Base-by-base conservation (phyloP, 768 basidiomycete species). In the Hygrocybe punicea region DNA sequence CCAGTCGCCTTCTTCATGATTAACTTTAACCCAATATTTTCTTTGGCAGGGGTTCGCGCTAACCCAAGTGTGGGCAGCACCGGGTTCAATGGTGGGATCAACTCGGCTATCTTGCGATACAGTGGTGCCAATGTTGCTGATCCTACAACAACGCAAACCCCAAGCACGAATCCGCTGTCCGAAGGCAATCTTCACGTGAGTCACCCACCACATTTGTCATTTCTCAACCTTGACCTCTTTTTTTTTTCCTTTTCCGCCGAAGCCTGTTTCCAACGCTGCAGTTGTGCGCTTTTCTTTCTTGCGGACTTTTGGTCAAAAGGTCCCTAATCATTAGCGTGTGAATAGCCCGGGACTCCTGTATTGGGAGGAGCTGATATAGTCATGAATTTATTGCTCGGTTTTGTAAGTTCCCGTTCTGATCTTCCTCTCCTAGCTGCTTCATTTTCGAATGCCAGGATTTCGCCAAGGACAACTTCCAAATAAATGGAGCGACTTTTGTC, bases 91-190 rank as follows among this genome's bases (percentile, higher is more conserved):
- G 73, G 70, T 16, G 82, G 81, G 17, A 59, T 80, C 23, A 84
- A 82, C 64, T 81, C 78, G 10, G 84, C 81, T 2, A 81, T 84
- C 46, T 67, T 83, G 7, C 75, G 79, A 11, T 84, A 84, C 63
- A 57, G 39, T 10, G 79, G 79, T 16, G 80, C 79, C 1, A 58
- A 70, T 1, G 48, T 39, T 10, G 58, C 53, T 0, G 72, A 82
- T 36, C 81, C 82, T 1, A 67, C 63, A 2, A 70, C 69, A 0
- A 58, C 50, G 3, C 57, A 66, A 8, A 58, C 53, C 1, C n/a
- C 53, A 3, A 59, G 61, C 48, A 29, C 59, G 0, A 64, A 64
- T 6, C 66, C 70, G 7, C 60, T 78, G 25, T 29, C 64, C 14
- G 78, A 78, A 54, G 61, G 63, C 29, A 62, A 58, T 48, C 60